phyloP scores from a whole-genome alignment of 768 basidiomycete genomes.

The Mycena haematopus region DNA sequence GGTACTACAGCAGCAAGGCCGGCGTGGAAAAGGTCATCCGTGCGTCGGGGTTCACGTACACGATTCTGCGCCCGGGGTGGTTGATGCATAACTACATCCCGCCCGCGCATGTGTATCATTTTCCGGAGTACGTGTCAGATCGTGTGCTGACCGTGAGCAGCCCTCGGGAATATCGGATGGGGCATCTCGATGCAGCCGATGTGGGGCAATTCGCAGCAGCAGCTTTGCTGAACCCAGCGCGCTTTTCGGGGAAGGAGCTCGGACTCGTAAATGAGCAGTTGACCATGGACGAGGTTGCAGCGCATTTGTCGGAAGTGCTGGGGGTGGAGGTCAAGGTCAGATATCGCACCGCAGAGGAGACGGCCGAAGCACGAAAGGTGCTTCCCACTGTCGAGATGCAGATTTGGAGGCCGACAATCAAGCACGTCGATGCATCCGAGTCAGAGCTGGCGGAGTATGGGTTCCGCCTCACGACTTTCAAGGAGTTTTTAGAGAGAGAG shows the following conservation, averaged over 20 bases:
- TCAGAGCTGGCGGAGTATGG: constrained; percentile 14
- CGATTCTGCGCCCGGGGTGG: constrained; percentile 25
- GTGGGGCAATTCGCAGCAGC: constrained; percentile 22
- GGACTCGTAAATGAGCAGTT: constrained; percentile 15
- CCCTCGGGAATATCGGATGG: constrained; percentile 14
- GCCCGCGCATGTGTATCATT: constrained; percentile 6
- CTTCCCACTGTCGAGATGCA: constrained; percentile 19
- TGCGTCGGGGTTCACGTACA: constrained; percentile 25
- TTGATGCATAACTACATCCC: constrained; percentile 26
- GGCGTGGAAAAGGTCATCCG: constrained; percentile 22
- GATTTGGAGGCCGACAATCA: neutral
- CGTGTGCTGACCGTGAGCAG: constrained; percentile 23
- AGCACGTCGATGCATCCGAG: constrained; percentile 1
- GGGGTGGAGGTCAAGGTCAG: constrained; percentile 23
- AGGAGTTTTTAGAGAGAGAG: constrained; percentile 27
- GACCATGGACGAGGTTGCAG: constrained; percentile 24
- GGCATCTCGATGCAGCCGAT: constrained; percentile 21
- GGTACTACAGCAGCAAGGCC: constrained; percentile 26
- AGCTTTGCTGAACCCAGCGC: constrained; percentile 18
- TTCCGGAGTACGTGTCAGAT: constrained; percentile 15
- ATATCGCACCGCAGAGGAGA: constrained; percentile 22
- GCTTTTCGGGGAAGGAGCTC: constrained; percentile 16
- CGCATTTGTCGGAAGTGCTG: constrained; percentile 7
- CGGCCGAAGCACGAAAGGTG: constrained; percentile 7
- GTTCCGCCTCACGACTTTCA: constrained; percentile 18